Base-by-base conservation (phyloP, 768 basidiomycete genomes). In the Scleroderma bovista region DNA sequence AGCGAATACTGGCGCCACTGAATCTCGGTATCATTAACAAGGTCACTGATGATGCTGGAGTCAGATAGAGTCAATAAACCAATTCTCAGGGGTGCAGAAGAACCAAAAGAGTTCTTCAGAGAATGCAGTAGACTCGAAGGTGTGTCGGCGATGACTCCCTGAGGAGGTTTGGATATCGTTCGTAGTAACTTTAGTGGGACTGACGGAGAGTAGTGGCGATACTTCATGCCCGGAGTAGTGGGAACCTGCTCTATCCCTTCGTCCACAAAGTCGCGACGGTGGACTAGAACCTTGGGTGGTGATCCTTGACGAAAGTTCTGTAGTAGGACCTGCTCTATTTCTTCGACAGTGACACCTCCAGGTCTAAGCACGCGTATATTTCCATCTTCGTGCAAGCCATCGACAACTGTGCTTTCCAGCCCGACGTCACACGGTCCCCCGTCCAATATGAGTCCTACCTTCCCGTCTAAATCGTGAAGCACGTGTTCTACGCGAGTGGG, bases 161-260 rank as follows among this genome's bases (percentile, higher is more conserved):
- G 19, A 7, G 79, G 75, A 22, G 76, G 74, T 38, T 60, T 52
- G n/a, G 76, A 69, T 5, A 68, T 57, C 3, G 81, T 80, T 53
- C 78, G 75, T 34, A 93, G 71, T 6, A 98, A 77, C 19, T 79
- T 80, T 26, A 97, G 89, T 2, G 93, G 92, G 4, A 93, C 84
- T 1, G 84, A 72, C 2, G 96, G 96, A 20, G 94, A 88, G 65
- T 99, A 99, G 69, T 99, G 96, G 45, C 86, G 81, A 66, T 99
- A 99, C 70, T 99, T 99, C 94, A 97, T 96, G 29, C 96, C 96
- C 2, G 96, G 96, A 0, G 96, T 98, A 8, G 92, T 93, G 9
- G 96, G 96, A 0, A 83, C 79, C 34, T 74, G 72, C 64, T 92
- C 89, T 50, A 88, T 72, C n/a, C 66, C 67, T 34, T 79, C 73